Base-by-base conservation (phyloP, 78 protist genomes). In the Dictyostelium intermedium region DNA sequence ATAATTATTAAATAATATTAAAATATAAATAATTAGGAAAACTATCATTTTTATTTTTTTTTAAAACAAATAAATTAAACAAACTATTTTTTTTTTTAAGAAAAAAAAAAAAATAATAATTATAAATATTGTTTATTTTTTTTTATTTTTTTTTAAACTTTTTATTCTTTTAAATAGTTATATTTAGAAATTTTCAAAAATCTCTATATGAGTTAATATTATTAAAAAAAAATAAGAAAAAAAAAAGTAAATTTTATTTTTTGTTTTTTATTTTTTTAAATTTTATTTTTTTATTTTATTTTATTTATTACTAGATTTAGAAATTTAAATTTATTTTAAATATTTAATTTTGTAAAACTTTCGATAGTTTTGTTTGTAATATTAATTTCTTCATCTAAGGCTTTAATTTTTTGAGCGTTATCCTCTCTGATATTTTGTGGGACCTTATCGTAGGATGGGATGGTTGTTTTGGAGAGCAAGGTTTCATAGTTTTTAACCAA, bases 371-470 rank as follows among this genome's bases (percentile, higher is more conserved):
- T 77, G 16, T 13, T 45, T 16, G 72, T 39, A 27, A 76, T 45
- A 37, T 53, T 79, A 34, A 87, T 78, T 78, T 87, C 93, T 43
- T 87, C 93, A 14, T 87, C 85, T 7, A 87, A 63, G 1, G 69
- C 66, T 45, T 79, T 87, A 6, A 87, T 39, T 79, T 87, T 87
- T 10, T 18, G 23, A 18, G 63, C 45, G 30, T 87, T 79, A 66
- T 87, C 85, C 2, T 78, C 72, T 34, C 69, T 16, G n/a, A 87
- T 74, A 18, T 60, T 78, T n/a, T 39, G 81, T 87, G 93, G 93
- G 10, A 87, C 93, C 41, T 87, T 87, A 20, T 61, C 78, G 35
- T 87, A 87, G 13, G 84, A 11, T 37, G 93, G 93, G 23, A 79
- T 79, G 14, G 80, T 77, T 10, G 82, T 87, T 69, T 87, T 87